Conservation (phyloP, 1,284 basidiomycete genomes). For the Xerocomus nothofagi region DNA sequence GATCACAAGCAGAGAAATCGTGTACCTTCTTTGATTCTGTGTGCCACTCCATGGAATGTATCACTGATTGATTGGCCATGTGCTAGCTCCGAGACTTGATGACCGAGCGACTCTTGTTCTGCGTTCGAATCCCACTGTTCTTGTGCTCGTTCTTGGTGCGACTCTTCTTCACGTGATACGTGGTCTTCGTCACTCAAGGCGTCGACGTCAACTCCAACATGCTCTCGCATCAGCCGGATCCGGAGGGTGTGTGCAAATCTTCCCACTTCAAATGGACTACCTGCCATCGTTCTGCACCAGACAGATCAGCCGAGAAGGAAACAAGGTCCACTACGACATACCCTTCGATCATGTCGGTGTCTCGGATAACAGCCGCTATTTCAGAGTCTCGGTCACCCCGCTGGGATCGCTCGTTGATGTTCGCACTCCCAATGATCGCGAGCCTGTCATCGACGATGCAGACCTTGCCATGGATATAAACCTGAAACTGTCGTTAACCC, state of each 20-base stretch:
- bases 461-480: slow-evolving; percentile 81
- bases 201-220: slow-evolving; percentile 95
- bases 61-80: slow-evolving; percentile 39
- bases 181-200: slow-evolving; percentile 78
- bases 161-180: slow-evolving; percentile 58
- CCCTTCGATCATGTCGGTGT: slow-evolving; percentile 96
- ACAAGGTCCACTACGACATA: slow-evolving; percentile 35
- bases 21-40: slow-evolving; percentile 53
- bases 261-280: slow-evolving; percentile 93
- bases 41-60: slow-evolving; percentile 40
- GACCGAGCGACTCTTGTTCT: slow-evolving; percentile 61
- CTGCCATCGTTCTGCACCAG: slow-evolving; percentile 80
- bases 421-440: slow-evolving; percentile 98
- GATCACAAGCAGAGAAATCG: neutral
- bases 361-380: slow-evolving; percentile 87
- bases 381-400: slow-evolving; percentile 97
- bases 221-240: slow-evolving; percentile 94
- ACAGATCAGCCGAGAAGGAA: slow-evolving; percentile 1
- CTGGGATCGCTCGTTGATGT: slow-evolving; percentile 97
- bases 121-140: slow-evolving; percentile 79
- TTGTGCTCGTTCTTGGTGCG: slow-evolving; percentile 53
- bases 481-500: slow-evolving; percentile 41
- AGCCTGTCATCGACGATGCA: slow-evolving; percentile 97
- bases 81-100: slow-evolving; percentile 41
- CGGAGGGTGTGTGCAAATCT: slow-evolving; percentile 95